Evolutionary conservation across 1,284 basidiomycete genomes (phyloP).

Genomic region (Rhodofomes roseus): DNA sequence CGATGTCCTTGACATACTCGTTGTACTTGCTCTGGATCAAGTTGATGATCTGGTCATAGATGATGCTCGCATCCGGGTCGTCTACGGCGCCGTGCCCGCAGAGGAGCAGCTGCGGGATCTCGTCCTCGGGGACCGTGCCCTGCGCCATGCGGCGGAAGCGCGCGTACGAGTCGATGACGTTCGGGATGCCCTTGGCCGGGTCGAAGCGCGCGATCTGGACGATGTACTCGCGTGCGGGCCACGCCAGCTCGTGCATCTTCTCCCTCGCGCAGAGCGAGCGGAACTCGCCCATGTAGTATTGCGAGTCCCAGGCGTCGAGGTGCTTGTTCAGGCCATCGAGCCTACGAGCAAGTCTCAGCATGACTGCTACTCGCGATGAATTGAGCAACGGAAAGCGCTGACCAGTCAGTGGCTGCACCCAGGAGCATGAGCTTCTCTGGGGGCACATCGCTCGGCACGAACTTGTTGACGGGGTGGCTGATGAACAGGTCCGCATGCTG

Average conservation of each 20-base stretch:
- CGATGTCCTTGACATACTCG: conserved; percentile 61
- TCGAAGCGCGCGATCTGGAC: conserved; percentile 87
- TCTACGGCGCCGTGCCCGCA: conserved; percentile 88
- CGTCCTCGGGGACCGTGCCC: conserved; percentile 40
- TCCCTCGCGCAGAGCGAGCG: conserved; percentile 68
- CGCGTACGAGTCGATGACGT: conserved; percentile 79
- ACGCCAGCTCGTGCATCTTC: conserved; percentile 73
- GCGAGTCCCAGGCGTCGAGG: conserved; percentile 68
- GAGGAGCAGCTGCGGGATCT: conserved; percentile 77
- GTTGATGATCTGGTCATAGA: conserved; percentile 74
- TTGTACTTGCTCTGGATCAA: conserved; percentile 53
- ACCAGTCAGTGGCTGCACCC: conserved; percentile 81
- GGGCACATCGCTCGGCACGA: conserved; percentile 83
- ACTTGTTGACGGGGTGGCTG: conserved; percentile 88
- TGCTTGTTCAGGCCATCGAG: conserved; percentile 89
- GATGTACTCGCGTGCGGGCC: conserved; percentile 79
- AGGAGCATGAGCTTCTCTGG: conserved; percentile 63
- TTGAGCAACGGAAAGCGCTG: conserved; percentile 12
- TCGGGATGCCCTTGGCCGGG: conserved; percentile 71
- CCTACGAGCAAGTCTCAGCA: conserved; percentile 35
- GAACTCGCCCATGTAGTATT: conserved; percentile 84
- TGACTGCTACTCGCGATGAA: background rate
- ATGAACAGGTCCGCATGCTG: conserved; percentile 83
- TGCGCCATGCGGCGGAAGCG: conserved; percentile 58
- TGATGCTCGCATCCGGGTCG: conserved; percentile 82